phyloP scores from a whole-genome alignment of 1,284 basidiomycete species.

The Tilletia caries region DNA sequence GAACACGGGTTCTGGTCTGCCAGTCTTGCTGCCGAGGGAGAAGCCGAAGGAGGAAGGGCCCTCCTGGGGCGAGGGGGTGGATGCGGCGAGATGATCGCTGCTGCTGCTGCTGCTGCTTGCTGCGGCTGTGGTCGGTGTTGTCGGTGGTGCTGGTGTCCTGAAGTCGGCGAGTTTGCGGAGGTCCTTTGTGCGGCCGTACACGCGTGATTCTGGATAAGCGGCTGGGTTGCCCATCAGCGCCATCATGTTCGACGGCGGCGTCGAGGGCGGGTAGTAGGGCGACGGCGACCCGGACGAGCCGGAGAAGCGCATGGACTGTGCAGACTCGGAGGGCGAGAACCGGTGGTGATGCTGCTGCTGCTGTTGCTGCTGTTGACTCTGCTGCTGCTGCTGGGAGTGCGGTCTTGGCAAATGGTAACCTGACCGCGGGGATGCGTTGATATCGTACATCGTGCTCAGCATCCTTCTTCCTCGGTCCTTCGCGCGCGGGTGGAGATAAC shows the following conservation, averaged over 20 bases:
- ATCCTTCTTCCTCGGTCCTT: too few relatives aligned
- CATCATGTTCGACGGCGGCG: neutral
- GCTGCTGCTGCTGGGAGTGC: neutral
- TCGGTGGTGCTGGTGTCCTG: neutral
- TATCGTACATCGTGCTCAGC: neutral
- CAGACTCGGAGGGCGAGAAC: too few relatives aligned
- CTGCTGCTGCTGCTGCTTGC: neutral
- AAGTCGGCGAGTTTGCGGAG: neutral
- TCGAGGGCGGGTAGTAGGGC: neutral
- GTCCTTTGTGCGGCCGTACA: neutral
- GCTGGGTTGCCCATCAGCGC: neutral
- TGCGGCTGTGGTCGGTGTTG: neutral
- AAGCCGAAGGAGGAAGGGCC: neutral
- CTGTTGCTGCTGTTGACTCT: neutral
- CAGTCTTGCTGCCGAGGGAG: neutral
- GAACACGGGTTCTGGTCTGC: constrained; percentile 22
- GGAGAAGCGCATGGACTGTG: too few relatives aligned
- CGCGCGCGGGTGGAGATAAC: too few relatives aligned
- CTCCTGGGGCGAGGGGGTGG: neutral
- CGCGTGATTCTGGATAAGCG: neutral
- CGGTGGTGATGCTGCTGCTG: neutral
- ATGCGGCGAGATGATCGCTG: neutral
- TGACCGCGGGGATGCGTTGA: neutral
- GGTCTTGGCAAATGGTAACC: neutral
- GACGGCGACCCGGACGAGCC: neutral